These are phyloP conservation scores for Lentinula aciculospora DNA, from an alignment of 768 basidiomycete genomes.

Conservation along the genomic window DNA sequence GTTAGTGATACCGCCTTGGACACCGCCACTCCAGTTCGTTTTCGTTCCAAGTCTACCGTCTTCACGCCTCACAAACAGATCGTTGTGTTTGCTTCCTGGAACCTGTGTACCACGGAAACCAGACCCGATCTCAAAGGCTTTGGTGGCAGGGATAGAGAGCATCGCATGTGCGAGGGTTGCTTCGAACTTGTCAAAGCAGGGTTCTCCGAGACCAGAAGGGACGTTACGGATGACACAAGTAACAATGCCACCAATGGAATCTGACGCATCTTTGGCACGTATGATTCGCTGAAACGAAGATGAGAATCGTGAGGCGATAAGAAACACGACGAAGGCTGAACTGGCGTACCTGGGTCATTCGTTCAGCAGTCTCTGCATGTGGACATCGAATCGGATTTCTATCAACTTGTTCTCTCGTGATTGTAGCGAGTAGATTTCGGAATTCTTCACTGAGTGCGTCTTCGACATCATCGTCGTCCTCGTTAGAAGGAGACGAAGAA, in stretches of 20 bases:
- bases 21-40: constrained; percentile 95
- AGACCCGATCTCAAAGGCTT: constrained; percentile 96
- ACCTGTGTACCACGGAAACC: constrained; percentile 95
- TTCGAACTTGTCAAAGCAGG: constrained; percentile 98
- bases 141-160: constrained; percentile 98
- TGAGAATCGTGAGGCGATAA: constrained; percentile 4
- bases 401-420: constrained; percentile 88
- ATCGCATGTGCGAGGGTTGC: constrained; percentile 95
- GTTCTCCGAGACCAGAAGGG: constrained; percentile 92
- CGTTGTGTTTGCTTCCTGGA: constrained; percentile 91
- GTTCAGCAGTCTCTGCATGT: constrained; percentile 79
- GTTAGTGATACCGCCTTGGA: constrained; percentile 97
- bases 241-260: constrained; percentile 97
- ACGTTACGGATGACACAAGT: constrained; percentile 93
- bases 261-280: constrained; percentile 82
- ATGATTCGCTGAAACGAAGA: constrained; percentile 68
- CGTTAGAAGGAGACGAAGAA: constrained; percentile 35
- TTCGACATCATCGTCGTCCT: constrained; percentile 52
- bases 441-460: constrained; percentile 85
- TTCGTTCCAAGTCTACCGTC: constrained; percentile 75
- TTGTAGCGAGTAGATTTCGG: constrained; percentile 64
- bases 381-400: constrained; percentile 85
- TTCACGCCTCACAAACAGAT: constrained; percentile 62
- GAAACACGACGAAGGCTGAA: neutral
- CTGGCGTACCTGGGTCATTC: constrained; percentile 74